Conservation (phyloP, 345 rosid genomes). For the Gossypium stocksii region DNA sequence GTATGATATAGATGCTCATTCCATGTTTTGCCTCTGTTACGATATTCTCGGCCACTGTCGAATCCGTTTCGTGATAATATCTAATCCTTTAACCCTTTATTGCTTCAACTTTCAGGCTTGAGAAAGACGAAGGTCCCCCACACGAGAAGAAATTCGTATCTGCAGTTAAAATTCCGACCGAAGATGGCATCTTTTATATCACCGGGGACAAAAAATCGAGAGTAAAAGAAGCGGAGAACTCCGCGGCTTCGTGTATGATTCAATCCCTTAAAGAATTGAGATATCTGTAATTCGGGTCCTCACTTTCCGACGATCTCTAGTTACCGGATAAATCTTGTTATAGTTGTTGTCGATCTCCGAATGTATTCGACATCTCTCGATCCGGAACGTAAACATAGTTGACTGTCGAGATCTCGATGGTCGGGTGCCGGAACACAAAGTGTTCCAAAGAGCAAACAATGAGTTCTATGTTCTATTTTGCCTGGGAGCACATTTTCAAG, state of each 20-base stretch:
- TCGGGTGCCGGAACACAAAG: background rate
- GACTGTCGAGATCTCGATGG: background rate
- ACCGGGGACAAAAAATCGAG: slow-evolving; percentile 46
- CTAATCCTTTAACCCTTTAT: background rate
- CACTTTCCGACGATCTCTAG: background rate
- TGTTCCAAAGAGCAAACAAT: background rate
- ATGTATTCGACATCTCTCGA: background rate
- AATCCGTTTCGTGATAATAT: background rate
- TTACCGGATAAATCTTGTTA: background rate
- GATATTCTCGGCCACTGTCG: background rate
- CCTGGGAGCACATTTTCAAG: too few relatives aligned
- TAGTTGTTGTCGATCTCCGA: background rate
- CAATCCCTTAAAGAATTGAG: slow-evolving; percentile 31
- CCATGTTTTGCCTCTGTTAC: background rate
- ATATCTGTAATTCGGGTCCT: slow-evolving; percentile 24
- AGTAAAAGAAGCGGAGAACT: slow-evolving; percentile 60
- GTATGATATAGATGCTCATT: background rate
- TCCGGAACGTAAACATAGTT: background rate
- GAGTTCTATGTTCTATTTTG: too few relatives aligned
- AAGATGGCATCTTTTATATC: slow-evolving; percentile 30
- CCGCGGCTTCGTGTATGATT: slow-evolving; percentile 62
- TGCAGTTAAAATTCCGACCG: slow-evolving; percentile 44
- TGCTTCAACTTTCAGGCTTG: slow-evolving; percentile 40
- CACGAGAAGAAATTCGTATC: slow-evolving; percentile 44
- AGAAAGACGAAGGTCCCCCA: slow-evolving; percentile 49